Evolutionary conservation across 2,329 filamentous ascomycete genomes (phyloP).

Genomic region (Verticillium isaacii): DNA sequence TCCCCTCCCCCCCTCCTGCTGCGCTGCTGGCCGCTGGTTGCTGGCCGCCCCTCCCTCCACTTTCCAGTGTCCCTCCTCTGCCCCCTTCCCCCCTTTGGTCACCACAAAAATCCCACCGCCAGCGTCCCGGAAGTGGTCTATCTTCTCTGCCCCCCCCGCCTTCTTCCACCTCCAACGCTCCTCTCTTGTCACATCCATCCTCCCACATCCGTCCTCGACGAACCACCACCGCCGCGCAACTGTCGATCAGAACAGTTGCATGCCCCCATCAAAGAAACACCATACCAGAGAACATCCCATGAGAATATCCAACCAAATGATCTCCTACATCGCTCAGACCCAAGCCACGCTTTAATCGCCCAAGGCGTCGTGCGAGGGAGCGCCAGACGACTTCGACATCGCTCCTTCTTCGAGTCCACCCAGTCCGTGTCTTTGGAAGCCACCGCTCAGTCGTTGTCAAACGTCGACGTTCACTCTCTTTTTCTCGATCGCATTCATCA

Average conservation of each 20-base stretch:
- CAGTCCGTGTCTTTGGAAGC: neutral
- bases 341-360: conserved; percentile 59
- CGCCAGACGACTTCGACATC: conserved; percentile 55
- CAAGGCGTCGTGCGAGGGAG: conserved; percentile 54
- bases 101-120: conserved; percentile 4
- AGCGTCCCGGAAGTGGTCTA: neutral
- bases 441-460: neutral
- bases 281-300: conserved; percentile 14
- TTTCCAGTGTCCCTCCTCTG: conserved; percentile 1
- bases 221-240: neutral
- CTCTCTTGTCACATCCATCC: conserved; percentile 4
- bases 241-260: neutral
- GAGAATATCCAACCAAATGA: conserved; percentile 17
- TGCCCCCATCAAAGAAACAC: conserved; percentile 3
- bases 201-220: conserved; percentile 1
- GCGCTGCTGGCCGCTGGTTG: neutral
- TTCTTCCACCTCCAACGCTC: neutral
- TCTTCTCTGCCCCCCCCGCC: conserved; percentile 1
- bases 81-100: neutral
- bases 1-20: neutral
- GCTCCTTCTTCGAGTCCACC: conserved; percentile 33
- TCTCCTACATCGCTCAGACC: conserved; percentile 1
- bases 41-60: conserved; percentile 5
- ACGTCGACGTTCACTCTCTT: neutral
- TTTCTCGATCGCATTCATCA: neutral